phyloP scores from a whole-genome alignment of 2,329 filamentous ascomycete genomes.

The Alternaria novae-zelandiae region DNA sequence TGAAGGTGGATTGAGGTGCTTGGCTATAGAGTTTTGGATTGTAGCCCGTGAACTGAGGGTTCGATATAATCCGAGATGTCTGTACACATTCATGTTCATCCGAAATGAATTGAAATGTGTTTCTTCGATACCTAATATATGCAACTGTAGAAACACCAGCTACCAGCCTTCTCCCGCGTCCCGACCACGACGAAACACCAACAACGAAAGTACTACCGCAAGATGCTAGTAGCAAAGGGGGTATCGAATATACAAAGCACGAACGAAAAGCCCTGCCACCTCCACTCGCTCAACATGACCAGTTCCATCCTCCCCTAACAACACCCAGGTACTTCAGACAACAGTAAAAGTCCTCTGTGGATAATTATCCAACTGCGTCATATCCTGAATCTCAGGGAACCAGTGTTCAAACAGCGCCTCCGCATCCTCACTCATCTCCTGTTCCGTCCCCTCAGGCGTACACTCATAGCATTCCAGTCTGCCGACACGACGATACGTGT shows the following conservation, averaged over 20 bases:
- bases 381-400: conserved; percentile 47
- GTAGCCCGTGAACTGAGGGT: neutral
- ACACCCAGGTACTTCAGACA: conserved; percentile 19
- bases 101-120: neutral
- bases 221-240: neutral
- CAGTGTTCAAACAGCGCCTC: conserved; percentile 44
- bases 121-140: neutral
- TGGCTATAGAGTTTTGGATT: neutral
- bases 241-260: conserved; percentile 1
- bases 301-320: neutral
- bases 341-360: conserved; percentile 40
- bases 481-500: conserved; percentile 41
- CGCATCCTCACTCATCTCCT: conserved; percentile 44
- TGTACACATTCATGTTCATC: neutral
- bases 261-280: neutral
- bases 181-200: neutral
- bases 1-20: conserved; percentile 5
- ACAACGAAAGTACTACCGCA: neutral
- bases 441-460: conserved; percentile 29
- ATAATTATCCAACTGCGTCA: conserved; percentile 43
- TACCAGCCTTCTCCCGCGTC: neutral
- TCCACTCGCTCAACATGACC: neutral
- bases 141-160: neutral
- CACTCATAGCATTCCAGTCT: conserved; percentile 48
- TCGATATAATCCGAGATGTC: neutral